These are phyloP conservation scores for Ceratonia siliqua DNA, from an alignment of 306 rosid species.

Conservation along the genomic window DNA sequence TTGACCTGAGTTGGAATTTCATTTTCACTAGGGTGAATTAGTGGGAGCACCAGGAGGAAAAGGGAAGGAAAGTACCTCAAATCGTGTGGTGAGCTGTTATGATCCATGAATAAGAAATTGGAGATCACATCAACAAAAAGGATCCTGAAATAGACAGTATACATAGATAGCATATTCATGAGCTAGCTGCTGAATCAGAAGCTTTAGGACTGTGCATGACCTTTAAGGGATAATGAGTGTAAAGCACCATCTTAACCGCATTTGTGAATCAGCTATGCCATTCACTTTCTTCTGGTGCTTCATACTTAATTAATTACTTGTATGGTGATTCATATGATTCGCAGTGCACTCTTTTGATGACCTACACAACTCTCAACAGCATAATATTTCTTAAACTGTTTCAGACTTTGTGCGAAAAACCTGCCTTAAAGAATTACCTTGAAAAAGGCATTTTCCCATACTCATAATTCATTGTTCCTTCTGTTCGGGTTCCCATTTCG, in stretches of 20 bases:
- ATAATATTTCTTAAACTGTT: neutral
- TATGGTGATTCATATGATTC: neutral
- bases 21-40: neutral
- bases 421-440: conserved; percentile 10
- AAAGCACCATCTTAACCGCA: neutral
- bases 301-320: neutral
- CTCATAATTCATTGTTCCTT: neutral
- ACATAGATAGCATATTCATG: conserved; percentile 11
- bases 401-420: conserved; percentile 11
- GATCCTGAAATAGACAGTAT: conserved; percentile 12
- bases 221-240: neutral
- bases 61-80: neutral
- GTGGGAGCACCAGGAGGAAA: neutral
- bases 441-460: conserved; percentile 23
- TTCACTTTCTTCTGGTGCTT: no score
- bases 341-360: neutral
- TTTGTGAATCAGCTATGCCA: neutral
- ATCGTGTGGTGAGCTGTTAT: neutral
- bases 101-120: neutral
- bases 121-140: neutral
- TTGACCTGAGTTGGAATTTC: no score
- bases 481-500: conserved; percentile 21
- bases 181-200: conserved; percentile 5
- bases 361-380: neutral
- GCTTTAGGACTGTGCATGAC: neutral